Base-by-base conservation (phyloP, 257 asterid genomes). In the Coffea canephora region DNA sequence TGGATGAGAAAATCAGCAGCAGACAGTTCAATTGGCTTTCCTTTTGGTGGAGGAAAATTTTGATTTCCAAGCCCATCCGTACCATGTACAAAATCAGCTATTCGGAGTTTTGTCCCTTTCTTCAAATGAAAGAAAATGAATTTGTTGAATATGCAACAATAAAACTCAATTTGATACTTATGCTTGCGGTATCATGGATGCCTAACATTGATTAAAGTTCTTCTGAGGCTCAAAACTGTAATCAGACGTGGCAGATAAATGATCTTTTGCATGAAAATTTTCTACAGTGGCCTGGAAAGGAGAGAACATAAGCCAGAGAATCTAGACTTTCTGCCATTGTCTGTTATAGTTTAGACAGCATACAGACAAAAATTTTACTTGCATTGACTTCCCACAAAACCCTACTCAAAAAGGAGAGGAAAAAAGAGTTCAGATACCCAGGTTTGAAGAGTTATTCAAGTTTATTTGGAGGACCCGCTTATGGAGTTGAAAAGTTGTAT, bases 61-160 rank as follows among this genome's bases (percentile, higher is more conserved):
- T 95, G 99, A 85, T 95, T 95, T 71, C 99, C 99, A 86, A 95
- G 92, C 83, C 99, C 99, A 87, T 95, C 99, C 72, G 94, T 86
- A 57, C 99, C 99, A 82, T 95, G 99, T 83, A 93, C 99, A 75
- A 95, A 95, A 87, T 89, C 96, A 82, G 98, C 99, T 77, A 92
- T 90, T 73, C 97, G 93, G 84, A 95, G 98, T 72, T 95, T 95
- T 65, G 95, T 91, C 86, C 97, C 99, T 82, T 95, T 88, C 99
- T 93, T 88, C 82, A 91, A 80, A 86, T 31, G 77, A 67, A 77
- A 80, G 50, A 39, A 48, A 39, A 49, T 65, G 9, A 65, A 82
- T 36, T 0, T 9, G 67, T 36, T 15, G 55, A 34, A 50, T 72
- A 59, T 27, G 57, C 66, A 73, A 83, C 74, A 71, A 68, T 39